These are phyloP conservation scores for Hemileia vastatrix DNA, from an alignment of 1,284 basidiomycete species.

Conservation along the genomic window DNA sequence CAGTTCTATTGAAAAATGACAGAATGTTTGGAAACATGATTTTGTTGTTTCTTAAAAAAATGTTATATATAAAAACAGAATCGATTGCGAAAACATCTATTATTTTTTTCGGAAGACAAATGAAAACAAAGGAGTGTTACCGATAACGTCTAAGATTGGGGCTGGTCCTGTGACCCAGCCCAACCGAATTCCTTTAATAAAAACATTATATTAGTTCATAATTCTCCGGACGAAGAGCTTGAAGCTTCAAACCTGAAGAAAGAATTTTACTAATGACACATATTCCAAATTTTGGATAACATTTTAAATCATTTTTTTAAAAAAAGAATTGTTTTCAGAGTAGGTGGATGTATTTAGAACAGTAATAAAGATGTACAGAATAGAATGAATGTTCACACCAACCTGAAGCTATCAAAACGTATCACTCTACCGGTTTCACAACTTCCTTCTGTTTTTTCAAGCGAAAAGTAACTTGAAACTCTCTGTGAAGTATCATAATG, in stretches of 20 bases:
- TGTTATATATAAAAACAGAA: too few species aligned
- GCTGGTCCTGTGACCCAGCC: constrained; percentile 75
- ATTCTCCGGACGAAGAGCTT: constrained; percentile 19
- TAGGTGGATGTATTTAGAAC: constrained; percentile 57
- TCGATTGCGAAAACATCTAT: too few species aligned
- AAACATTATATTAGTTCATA: neutral
- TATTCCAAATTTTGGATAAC: constrained; percentile 32
- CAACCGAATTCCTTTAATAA: constrained; percentile 46
- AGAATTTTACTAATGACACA: constrained; percentile 72
- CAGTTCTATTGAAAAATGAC: too few species aligned
- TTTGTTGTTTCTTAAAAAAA: too few species aligned
- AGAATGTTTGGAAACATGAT: too few species aligned
- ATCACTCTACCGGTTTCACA: constrained; percentile 39
- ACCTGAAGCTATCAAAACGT: constrained; percentile 35
- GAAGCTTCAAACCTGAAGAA: constrained; percentile 55
- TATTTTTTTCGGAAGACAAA: too few species aligned
- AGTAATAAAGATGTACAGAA: constrained; percentile 57
- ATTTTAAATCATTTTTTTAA: constrained; percentile 32
- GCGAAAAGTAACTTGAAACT: constrained; percentile 14
- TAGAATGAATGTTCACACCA: constrained; percentile 52
- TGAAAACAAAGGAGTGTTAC: too few species aligned
- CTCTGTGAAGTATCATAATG: constrained; percentile 14
- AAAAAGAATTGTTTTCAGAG: constrained; percentile 59
- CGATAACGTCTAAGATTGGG: constrained; percentile 60
- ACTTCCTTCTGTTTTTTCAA: constrained; percentile 26